Evolutionary conservation across 2,329 filamentous ascomycete species (phyloP).

Genomic region (Apiospora phragmitis): DNA sequence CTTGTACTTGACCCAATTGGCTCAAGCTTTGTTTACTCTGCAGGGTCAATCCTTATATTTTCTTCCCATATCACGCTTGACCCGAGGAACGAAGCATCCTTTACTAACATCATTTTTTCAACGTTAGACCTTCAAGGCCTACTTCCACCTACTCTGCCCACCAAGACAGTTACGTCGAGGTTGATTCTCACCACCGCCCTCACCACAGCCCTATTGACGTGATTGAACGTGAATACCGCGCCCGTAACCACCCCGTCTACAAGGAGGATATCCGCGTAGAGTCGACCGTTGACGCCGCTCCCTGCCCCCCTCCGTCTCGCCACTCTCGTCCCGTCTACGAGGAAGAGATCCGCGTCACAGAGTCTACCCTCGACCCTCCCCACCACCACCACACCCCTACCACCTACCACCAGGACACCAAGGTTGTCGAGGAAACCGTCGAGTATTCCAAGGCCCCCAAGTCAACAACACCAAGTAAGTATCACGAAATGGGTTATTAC

Average conservation of each 20-base stretch:
- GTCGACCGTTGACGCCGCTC: slow-evolving; percentile 33
- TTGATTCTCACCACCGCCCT: slow-evolving; percentile 55
- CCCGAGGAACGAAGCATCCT: background rate
- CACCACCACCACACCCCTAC: slow-evolving; percentile 44
- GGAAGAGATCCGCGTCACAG: slow-evolving; percentile 50
- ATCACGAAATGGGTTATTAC: slow-evolving; percentile 67
- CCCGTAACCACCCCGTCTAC: slow-evolving; percentile 57
- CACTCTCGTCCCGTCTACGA: slow-evolving; percentile 38
- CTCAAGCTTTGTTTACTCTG: slow-evolving; percentile 1
- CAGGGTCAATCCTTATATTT: slow-evolving; percentile 6
- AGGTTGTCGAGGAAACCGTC: background rate
- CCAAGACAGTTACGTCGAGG: slow-evolving; percentile 66
- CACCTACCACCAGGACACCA: slow-evolving; percentile 42
- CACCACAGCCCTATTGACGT: slow-evolving; percentile 57
- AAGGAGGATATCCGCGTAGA: slow-evolving; percentile 28
- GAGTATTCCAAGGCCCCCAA: slow-evolving; percentile 41
- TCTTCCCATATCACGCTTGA: background rate
- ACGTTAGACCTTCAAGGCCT: slow-evolving; percentile 4
- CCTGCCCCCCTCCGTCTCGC: slow-evolving; percentile 38
- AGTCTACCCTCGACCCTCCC: slow-evolving; percentile 54
- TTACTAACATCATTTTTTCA: background rate
- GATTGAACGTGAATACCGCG: slow-evolving; percentile 67
- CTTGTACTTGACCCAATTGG: background rate
- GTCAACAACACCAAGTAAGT: slow-evolving; percentile 40
- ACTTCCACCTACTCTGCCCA: slow-evolving; percentile 23